phyloP scores from a whole-genome alignment of 176 grass and related monocot genomes.

The Secale cereale region DNA sequence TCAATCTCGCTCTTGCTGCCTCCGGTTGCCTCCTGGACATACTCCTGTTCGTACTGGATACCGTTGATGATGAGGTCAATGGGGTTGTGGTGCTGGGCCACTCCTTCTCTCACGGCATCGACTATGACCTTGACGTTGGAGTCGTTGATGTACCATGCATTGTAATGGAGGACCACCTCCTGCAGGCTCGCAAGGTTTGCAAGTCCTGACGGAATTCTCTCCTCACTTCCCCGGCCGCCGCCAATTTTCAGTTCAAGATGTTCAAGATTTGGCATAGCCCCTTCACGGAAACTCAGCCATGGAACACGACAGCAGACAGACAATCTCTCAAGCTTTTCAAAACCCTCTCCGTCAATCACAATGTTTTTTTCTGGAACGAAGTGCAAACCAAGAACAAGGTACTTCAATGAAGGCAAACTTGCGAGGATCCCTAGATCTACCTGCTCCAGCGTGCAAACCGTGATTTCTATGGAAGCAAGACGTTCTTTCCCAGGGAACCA shows the following conservation, averaged over 20 bases:
- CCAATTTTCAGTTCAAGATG: background rate
- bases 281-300: background rate
- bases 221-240: background rate
- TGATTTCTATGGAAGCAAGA: slow-evolving; percentile 1
- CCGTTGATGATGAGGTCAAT: too few relatives aligned
- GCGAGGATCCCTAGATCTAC: background rate
- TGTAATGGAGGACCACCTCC: background rate
- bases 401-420: rapidly evolving
- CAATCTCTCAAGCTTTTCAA: too few relatives aligned
- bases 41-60: too few relatives aligned
- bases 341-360: background rate
- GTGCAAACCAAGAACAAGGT: background rate
- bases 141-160: background rate
- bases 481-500: background rate
- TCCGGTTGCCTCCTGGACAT: too few relatives aligned
- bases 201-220: background rate
- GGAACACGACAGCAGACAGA: too few relatives aligned
- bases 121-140: too few relatives aligned
- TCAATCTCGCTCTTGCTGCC: too few relatives aligned
- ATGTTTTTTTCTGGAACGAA: background rate
- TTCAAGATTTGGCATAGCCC: background rate
- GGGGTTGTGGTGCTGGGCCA: too few relatives aligned
- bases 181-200: background rate
- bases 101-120: too few relatives aligned
- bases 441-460: background rate